Conservation (phyloP, 2,329 filamentous ascomycete species). For the Fusarium floridanum region DNA sequence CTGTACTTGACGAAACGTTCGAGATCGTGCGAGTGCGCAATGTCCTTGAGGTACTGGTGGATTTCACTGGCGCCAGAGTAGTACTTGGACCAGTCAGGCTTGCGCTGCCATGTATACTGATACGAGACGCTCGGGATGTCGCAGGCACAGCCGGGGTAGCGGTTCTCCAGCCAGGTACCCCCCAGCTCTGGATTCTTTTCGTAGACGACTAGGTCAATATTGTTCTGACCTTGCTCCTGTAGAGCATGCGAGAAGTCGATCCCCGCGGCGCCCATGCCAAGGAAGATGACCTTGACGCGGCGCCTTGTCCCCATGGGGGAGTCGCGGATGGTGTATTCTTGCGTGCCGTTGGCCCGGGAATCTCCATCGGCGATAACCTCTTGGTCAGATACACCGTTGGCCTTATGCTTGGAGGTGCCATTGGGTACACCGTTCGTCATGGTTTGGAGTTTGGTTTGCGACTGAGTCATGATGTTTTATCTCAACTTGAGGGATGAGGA, state of each 20-base stretch:
- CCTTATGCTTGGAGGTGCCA: too few relatives aligned
- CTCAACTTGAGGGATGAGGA: too few relatives aligned
- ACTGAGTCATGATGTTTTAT: too few relatives aligned
- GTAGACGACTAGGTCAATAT: neutral
- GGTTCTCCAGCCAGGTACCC: neutral
- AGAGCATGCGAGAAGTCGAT: neutral
- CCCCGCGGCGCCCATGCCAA: neutral
- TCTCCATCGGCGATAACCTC: too few relatives aligned
- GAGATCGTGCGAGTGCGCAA: neutral
- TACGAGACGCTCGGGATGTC: neutral
- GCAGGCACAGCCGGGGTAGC: neutral
- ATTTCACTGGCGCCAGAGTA: neutral
- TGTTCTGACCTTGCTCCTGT: neutral
- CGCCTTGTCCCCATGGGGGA: neutral
- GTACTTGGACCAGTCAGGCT: neutral
- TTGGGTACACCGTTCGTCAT: too few relatives aligned
- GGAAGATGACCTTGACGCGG: neutral
- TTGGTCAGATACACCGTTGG: too few relatives aligned
- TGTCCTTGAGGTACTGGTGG: neutral
- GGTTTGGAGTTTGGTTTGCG: too few relatives aligned
- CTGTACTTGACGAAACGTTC: neutral
- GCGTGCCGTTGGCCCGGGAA: too few relatives aligned
- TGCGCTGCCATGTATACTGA: neutral
- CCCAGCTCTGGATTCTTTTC: neutral
- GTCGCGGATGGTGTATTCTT: neutral